These are phyloP conservation scores for Colletotrichum sp. DNA, from an alignment of 2,329 filamentous ascomycete genomes.

Conservation along the genomic window DNA sequence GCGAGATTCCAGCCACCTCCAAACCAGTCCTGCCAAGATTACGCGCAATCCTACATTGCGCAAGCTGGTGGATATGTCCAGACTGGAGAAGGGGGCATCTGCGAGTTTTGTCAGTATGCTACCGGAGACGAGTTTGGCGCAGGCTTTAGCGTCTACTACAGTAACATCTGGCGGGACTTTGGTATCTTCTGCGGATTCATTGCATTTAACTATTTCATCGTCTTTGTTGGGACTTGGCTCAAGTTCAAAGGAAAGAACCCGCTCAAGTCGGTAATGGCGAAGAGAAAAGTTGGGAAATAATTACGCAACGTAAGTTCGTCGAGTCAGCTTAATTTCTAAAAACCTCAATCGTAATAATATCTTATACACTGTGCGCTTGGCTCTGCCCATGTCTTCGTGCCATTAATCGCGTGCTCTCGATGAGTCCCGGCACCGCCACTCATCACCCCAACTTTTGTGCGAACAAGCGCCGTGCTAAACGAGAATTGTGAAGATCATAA, in stretches of 20 bases:
- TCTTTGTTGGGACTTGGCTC: slow-evolving; percentile 44
- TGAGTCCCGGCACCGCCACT: neutral
- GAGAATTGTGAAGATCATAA: neutral
- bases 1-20: slow-evolving; percentile 65
- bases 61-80: slow-evolving; percentile 66
- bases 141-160: slow-evolving; percentile 65
- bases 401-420: neutral
- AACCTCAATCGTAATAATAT: neutral
- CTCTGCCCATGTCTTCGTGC: neutral
- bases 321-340: neutral
- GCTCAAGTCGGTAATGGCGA: slow-evolving; percentile 33
- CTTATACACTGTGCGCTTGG: neutral
- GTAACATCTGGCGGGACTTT: slow-evolving; percentile 70
- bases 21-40: slow-evolving; percentile 64
- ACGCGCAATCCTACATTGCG: slow-evolving; percentile 57
- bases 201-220: slow-evolving; percentile 62
- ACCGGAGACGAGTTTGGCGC: slow-evolving; percentile 65
- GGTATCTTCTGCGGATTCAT: slow-evolving; percentile 69
- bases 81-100: slow-evolving; percentile 59
- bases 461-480: neutral
- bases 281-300: slow-evolving; percentile 22
- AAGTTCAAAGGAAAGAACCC: slow-evolving; percentile 45
- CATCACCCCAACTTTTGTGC: neutral
- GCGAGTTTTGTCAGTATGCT: slow-evolving; percentile 68
- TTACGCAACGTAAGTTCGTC: neutral